phyloP scores from a whole-genome alignment of 2,329 filamentous ascomycete genomes.

The Bisporella sp. region DNA sequence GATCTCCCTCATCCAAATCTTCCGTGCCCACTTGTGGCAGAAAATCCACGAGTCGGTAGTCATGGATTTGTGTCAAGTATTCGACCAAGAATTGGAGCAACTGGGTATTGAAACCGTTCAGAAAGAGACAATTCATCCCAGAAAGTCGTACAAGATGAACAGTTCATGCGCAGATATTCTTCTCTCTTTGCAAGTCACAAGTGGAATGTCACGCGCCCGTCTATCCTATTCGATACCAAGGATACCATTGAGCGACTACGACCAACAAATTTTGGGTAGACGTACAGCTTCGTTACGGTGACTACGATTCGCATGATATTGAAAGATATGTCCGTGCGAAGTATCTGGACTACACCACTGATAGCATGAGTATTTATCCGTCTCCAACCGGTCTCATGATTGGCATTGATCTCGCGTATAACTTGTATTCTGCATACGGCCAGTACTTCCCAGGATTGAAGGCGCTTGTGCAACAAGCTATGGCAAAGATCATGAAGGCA shows the following conservation, averaged over 20 bases:
- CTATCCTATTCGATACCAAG: conserved; percentile 91
- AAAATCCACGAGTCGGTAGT: conserved; percentile 99
- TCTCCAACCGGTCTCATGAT: conserved; percentile 97
- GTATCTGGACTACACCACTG: conserved; percentile 97
- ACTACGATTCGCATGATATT: conserved; percentile 98
- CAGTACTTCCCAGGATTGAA: conserved; percentile 99
- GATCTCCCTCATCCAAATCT: conserved; percentile 97
- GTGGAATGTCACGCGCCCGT: conserved; percentile 95
- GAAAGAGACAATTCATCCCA: conserved; percentile 97
- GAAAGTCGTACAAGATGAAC: conserved; percentile 99
- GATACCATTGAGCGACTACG: conserved; percentile 89
- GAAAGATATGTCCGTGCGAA: conserved; percentile 96
- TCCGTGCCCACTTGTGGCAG: conserved; percentile 99
- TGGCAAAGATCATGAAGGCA: conserved; percentile 99
- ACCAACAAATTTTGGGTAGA: conserved; percentile 99
- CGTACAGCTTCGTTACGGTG: conserved; percentile 91
- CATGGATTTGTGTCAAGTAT: conserved; percentile 98
- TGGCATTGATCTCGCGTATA: conserved; percentile 95
- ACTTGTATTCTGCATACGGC: conserved; percentile 94
- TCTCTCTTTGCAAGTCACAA: conserved; percentile 91
- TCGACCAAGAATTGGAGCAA: conserved; percentile 94
- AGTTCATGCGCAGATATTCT: conserved; percentile 97
- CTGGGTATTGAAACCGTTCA: conserved; percentile 95
- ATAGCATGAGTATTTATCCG: conserved; percentile 97
- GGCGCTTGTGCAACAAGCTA: conserved; percentile 90